Evolutionary conservation across 352 stramenopile species (phyloP).

Genomic region (Bremia lactucae): DNA sequence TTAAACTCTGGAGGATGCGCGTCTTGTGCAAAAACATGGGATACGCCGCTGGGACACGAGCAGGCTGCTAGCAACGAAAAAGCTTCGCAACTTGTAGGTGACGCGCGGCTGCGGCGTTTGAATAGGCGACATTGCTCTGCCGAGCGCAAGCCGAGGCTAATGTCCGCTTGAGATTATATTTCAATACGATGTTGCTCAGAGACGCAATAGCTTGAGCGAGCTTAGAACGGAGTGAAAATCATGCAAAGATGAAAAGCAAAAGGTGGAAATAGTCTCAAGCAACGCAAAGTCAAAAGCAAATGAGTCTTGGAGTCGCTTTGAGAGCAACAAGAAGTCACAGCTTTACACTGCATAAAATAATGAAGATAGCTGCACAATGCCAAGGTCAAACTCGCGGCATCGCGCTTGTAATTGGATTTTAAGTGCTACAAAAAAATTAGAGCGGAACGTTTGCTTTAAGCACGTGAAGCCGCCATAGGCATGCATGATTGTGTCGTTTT

Average conservation of each 20-base stretch:
- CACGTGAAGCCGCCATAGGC: constrained; percentile 16
- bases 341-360: no score
- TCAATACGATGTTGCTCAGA: constrained; percentile 38
- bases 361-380: constrained; percentile 49
- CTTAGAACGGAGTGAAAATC: constrained; percentile 25
- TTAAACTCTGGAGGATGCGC: constrained; percentile 41
- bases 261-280: constrained; percentile 24
- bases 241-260: constrained; percentile 37
- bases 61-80: constrained; percentile 30
- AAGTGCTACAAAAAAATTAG: constrained; percentile 62
- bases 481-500: no score
- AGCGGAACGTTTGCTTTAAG: constrained; percentile 53
- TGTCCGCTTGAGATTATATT: constrained; percentile 45
- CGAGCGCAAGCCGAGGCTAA: constrained; percentile 65
- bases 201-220: constrained; percentile 21
- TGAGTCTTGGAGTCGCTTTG: constrained; percentile 12
- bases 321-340: constrained; percentile 24
- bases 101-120: constrained; percentile 43
- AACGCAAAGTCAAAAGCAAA: constrained; percentile 21
- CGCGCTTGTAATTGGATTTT: constrained; percentile 68
- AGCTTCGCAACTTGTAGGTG: constrained; percentile 26
- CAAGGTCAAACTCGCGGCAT: constrained; percentile 65
- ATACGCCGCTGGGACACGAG: constrained; percentile 52
- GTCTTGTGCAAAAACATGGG: constrained; percentile 40
- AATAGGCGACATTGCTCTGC: constrained; percentile 63